Percentiles rank a stretch among this genome's conserved stretches.
Conservation (phyloP, 352 stramenopile species). For the Pythium periplocum region DNA sequence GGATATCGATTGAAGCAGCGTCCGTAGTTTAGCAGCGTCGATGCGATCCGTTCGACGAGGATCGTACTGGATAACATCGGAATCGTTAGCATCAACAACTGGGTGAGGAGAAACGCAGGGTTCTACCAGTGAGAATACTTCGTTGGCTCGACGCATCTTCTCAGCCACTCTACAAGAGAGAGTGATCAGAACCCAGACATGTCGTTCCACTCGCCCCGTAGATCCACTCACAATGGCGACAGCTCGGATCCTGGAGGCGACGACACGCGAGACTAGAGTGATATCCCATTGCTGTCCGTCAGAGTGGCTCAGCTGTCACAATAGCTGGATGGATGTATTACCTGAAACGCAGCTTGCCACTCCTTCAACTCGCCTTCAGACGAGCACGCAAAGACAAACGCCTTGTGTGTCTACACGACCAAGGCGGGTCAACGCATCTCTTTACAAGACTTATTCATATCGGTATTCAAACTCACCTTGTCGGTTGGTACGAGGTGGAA, state of each 20-base stretch:
- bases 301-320: too few species aligned
- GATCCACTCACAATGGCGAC: constrained; percentile 15
- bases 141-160: constrained; percentile 48
- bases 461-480: constrained; percentile 27
- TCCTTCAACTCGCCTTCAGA: constrained; percentile 52
- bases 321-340: background rate
- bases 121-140: constrained; percentile 39
- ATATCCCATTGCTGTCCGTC: too few species aligned
- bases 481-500: constrained; percentile 53
- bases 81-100: too few species aligned
- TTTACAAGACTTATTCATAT: too few species aligned
- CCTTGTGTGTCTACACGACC: constrained; percentile 30
- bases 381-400: constrained; percentile 51
- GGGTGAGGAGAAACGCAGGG: background rate
- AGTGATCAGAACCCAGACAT: background rate
- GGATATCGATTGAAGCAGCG: constrained; percentile 61
- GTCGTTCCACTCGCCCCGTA: background rate
- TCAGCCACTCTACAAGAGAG: constrained; percentile 28
- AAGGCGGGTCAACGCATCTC: background rate
- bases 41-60: constrained; percentile 29
- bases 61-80: constrained; percentile 30
- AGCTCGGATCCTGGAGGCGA: constrained; percentile 2
- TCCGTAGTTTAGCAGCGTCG: constrained; percentile 33
- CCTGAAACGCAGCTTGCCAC: constrained; percentile 50
- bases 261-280: background rate